Evolutionary conservation across 2,329 filamentous ascomycete species (phyloP), one percentile per base, ranked within the genome.

Genomic region (Basipetospora chlamydospora): DNA sequence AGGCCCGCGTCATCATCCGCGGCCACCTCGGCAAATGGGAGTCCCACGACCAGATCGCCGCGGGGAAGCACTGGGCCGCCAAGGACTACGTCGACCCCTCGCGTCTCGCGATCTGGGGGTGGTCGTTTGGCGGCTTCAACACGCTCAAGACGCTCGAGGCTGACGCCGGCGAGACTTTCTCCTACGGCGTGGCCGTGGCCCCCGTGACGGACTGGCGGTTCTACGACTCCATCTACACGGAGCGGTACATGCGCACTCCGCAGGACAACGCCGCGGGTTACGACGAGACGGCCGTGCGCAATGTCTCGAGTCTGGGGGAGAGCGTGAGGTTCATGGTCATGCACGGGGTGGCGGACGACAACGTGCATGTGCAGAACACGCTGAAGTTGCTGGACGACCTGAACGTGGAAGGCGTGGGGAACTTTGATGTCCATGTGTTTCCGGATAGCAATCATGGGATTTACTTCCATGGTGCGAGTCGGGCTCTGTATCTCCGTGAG

Each of bases 131-230:
- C 40, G 90, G 90, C 9, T 98, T 93, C 64, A 82, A 83, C 65
- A 84, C 90, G 5, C 70, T 98, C 49, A 98, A 98, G 64, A 90
- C 85, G 1, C 75, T 98, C 10, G 90, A 98, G 63, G 71, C 75
- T 42, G 90, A 98, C 53, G 88, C 75, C 7, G 90, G 92, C 5
- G 56, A 74, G 51, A 96, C 87, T 0, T 98, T 95, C 63, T 78
- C 78, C 44, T 98, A 98, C 55, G 92, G 90, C 47, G 94, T 98
- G 82, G 86, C 92, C 6, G 92, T 98, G 35, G 90, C 90, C 2
- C 90, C 90, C 13, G 90, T 98, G n/a, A 96, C 88, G 0, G 87
- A 98, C 57, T 98, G 90, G 90, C 72, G 81, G 39, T 94, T 81
- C 59, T 98, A 98, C 59, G 83, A 95, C 59, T 83, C 77, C 41